Evolutionary conservation across 2,329 filamentous ascomycete genomes (phyloP).

Genomic region (Parafenestella ontariensis): DNA sequence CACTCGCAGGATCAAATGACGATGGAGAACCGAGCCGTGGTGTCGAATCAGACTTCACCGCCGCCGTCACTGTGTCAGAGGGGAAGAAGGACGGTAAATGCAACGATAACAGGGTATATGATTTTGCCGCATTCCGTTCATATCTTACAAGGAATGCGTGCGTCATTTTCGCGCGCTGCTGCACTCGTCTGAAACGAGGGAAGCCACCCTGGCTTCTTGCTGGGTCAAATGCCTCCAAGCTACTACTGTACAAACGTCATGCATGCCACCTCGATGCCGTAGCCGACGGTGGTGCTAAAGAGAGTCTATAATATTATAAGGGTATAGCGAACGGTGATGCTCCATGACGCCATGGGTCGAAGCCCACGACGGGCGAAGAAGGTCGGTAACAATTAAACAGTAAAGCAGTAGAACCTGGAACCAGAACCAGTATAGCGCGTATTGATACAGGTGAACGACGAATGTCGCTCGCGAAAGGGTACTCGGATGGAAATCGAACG

Average conservation of each 20-base stretch:
- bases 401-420: constrained; percentile 8
- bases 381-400: constrained; percentile 17
- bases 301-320: constrained; percentile 49
- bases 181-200: constrained; percentile 20
- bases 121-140: constrained; percentile 27
- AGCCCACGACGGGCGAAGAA: constrained; percentile 25
- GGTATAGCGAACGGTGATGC: constrained; percentile 45
- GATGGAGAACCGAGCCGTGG: constrained; percentile 3
- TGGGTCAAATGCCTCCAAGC: constrained; percentile 16
- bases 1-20: constrained; percentile 10
- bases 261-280: constrained; percentile 23
- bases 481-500: constrained; percentile 34
- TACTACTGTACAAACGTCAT: constrained; percentile 49
- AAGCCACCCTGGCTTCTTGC: constrained; percentile 12
- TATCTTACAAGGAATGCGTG: constrained; percentile 32
- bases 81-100: constrained; percentile 2
- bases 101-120: constrained; percentile 25
- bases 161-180: constrained; percentile 34
- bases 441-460: constrained; percentile 40
- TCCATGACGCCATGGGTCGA: constrained; percentile 29
- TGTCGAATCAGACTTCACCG: constrained; percentile 5
- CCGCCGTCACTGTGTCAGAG: constrained; percentile 19
- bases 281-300: constrained; percentile 34
- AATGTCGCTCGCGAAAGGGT: constrained; percentile 31
- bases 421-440: constrained; percentile 19